Percentiles rank a stretch among this genome's conserved stretches.
Evolutionary conservation across 352 stramenopile species (phyloP).

Genomic region (Discostella stelligera): DNA sequence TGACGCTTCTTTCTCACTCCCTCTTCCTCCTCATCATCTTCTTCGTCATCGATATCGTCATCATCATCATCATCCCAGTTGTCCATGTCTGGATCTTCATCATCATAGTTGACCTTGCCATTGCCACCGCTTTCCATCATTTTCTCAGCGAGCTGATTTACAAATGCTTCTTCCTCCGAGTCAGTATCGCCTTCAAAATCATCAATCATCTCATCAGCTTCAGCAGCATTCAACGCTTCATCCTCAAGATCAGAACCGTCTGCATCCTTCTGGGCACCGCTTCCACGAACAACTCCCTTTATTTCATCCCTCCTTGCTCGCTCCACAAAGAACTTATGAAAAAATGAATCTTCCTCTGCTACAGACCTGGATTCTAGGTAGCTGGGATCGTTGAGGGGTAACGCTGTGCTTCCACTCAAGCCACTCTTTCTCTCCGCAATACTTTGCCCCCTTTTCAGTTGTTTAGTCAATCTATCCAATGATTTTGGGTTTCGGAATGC

Average conservation of each 20-base stretch:
- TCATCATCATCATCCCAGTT: constrained; percentile 73
- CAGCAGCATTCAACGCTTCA: constrained; percentile 58
- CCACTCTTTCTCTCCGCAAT: constrained; percentile 62
- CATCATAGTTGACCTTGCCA: constrained; percentile 72
- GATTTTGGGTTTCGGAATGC: constrained; percentile 96
- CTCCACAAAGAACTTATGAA: constrained; percentile 81
- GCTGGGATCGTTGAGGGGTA: constrained; percentile 79
- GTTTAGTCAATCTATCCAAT: constrained; percentile 50
- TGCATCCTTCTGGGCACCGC: constrained; percentile 38
- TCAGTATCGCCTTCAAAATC: constrained; percentile 60
- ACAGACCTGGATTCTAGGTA: constrained; percentile 64
- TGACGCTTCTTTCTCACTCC: constrained; percentile 19
- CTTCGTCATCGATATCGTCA: constrained; percentile 33
- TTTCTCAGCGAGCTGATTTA: constrained; percentile 68
- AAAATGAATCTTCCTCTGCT: constrained; percentile 76
- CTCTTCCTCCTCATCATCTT: constrained; percentile 34
- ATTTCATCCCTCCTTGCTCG: constrained; percentile 73
- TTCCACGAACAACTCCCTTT: constrained; percentile 68
- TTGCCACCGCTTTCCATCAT: constrained; percentile 75
- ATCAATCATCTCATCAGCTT: constrained; percentile 40
- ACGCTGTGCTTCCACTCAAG: constrained; percentile 22
- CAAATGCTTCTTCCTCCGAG: constrained; percentile 81
- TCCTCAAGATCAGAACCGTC: constrained; percentile 65
- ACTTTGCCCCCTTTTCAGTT: constrained; percentile 49
- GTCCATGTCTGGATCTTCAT: constrained; percentile 80